Evolutionary conservation across 2,329 filamentous ascomycete species (phyloP).

Genomic region (Shiraia sp.): DNA sequence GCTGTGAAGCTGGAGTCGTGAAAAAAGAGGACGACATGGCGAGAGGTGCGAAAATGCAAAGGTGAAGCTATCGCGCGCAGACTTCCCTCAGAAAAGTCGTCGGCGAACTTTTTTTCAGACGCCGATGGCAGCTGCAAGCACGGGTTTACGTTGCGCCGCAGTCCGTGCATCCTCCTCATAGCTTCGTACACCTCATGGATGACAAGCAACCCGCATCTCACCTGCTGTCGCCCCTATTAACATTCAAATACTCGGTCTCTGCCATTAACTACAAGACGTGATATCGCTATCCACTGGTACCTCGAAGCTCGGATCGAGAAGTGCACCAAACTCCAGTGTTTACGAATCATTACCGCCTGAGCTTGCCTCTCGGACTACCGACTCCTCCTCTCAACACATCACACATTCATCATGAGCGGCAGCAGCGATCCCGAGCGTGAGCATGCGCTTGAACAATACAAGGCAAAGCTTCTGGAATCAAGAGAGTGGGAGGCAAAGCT

Average conservation of each 20-base stretch:
- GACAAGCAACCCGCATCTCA: conserved; percentile 20
- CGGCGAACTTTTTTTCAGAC: conserved; percentile 37
- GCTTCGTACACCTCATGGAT: conserved; percentile 20
- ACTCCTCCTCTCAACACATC: conserved; percentile 7
- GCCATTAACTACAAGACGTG: background rate
- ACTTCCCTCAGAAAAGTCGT: conserved; percentile 20
- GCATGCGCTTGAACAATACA: conserved; percentile 57
- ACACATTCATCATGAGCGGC: conserved; percentile 38
- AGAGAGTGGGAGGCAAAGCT: conserved; percentile 99
- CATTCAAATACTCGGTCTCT: background rate
- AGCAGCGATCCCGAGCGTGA: conserved; percentile 54
- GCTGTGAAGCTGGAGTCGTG: conserved; percentile 80
- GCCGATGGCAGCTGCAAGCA: conserved; percentile 17
- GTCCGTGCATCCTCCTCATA: conserved; percentile 20
- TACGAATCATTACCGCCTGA: conserved; percentile 22
- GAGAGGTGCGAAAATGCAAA: conserved; percentile 6
- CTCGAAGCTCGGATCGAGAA: too few relatives aligned
- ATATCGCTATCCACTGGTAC: too few relatives aligned
- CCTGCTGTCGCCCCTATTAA: conserved; percentile 5
- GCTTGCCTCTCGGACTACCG: conserved; percentile 18
- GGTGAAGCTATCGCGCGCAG: conserved; percentile 10
- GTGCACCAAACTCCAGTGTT: conserved; percentile 16
- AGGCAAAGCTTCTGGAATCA: conserved; percentile 73
- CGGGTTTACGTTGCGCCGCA: conserved; percentile 21
- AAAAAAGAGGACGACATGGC: conserved; percentile 87